These are phyloP conservation scores for Dothistroma pini DNA, from an alignment of 2,329 filamentous ascomycete genomes.

Conservation along the genomic window DNA sequence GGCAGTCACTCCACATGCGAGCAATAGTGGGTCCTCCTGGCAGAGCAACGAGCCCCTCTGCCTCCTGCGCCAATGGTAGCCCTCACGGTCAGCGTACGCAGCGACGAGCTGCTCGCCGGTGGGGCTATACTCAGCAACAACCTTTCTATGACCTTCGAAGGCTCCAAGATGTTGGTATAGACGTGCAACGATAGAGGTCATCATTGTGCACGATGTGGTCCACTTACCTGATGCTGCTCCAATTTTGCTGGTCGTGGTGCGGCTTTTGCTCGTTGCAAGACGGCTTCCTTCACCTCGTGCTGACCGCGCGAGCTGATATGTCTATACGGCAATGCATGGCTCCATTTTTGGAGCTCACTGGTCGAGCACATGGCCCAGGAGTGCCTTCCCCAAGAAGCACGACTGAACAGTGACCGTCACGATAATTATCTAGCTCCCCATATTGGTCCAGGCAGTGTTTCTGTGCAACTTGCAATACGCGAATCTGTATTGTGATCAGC, in stretches of 20 bases:
- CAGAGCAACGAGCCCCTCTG: neutral
- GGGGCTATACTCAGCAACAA: neutral
- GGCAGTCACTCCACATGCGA: neutral
- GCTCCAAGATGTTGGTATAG: neutral
- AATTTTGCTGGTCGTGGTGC: neutral
- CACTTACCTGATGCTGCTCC: neutral
- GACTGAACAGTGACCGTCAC: neutral
- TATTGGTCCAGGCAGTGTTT: constrained; percentile 1
- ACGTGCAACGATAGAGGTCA: neutral
- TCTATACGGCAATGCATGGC: neutral
- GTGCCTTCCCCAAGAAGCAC: neutral
- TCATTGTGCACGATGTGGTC: neutral
- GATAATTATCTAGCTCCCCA: constrained; percentile 1
- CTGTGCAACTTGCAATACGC: neutral
- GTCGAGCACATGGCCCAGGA: neutral
- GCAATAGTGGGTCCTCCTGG: neutral
- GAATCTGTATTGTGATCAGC: neutral
- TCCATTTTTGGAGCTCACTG: neutral
- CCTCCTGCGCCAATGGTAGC: neutral
- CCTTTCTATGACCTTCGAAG: constrained; percentile 1
- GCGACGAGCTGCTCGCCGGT: neutral
- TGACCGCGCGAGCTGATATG: neutral
- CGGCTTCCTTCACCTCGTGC: neutral
- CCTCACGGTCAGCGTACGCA: neutral
- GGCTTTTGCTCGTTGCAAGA: neutral